Base-by-base conservation (phyloP, 805 yeast species). In the Ascoidea asiatica region DNA sequence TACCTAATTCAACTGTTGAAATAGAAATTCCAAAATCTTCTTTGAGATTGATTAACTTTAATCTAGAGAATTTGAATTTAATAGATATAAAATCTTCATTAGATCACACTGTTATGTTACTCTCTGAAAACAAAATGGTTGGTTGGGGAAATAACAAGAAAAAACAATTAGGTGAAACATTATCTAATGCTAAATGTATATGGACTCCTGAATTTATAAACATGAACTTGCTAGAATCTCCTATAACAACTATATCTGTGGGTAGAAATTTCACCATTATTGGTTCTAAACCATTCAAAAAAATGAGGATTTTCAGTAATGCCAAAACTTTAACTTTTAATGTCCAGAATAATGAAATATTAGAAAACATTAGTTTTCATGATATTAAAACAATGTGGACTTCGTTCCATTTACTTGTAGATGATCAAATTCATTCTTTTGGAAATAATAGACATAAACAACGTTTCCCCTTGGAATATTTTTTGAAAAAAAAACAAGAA, bases 361-460 rank as follows among this genome's bases (percentile, higher is more conserved):
- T 29, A 29, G 35, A 29, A 29, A 15, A 29, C 15, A 29, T 29
- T 11, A 4, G 56, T 54, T 17, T 43, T 38, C 8, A 43, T 3
- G 50, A 58, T 11, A 53, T 75, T 39, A 58, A 64, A 38, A 50
- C 77, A 7, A 86, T 89, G 84, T 87, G 96, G 96, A 72, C 90
- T 0, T 80, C 94, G 0, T 47, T 82, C 0, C 95, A 85, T 59
- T 47, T 76, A 1, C 37, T 66, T 36, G 49, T 47, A 18, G 44
- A n/a, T 15, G 22, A 38, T 3, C 23, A 38, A 1, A 51, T 78
- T 1, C 19, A 48, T 5, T 78, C 92, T 0, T 50, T 66, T 44
- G 97, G 97, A 0, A 87, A 85, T 60, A 76, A 82, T 55, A 71
- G 80, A 15, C 92, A 84, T 55, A 81, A 81, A 3, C 97, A 90